phyloP scores from a whole-genome alignment of 495 filamentous ascomycete genomes.

The Neurospora sp. region DNA sequence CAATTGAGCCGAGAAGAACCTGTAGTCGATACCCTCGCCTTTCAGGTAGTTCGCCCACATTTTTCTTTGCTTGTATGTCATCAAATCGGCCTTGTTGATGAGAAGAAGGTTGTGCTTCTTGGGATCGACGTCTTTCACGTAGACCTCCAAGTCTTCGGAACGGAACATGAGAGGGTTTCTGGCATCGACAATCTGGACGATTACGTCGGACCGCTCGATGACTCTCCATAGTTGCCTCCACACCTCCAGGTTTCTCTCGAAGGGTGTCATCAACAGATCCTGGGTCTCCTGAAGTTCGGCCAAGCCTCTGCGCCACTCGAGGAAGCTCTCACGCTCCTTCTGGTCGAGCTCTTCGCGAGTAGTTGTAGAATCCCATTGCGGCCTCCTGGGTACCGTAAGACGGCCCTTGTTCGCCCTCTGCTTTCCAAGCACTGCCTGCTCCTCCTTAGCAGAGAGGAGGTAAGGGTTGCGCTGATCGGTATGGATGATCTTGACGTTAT shows the following conservation, averaged over 20 bases:
- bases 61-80: slow-evolving; percentile 77
- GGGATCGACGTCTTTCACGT: slow-evolving; percentile 84
- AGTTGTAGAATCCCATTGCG: slow-evolving; percentile 76
- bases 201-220: slow-evolving; percentile 88
- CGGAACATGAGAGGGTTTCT: slow-evolving; percentile 90
- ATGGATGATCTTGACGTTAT: slow-evolving; percentile 97
- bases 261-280: slow-evolving; percentile 95
- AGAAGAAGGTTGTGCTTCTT: slow-evolving; percentile 86
- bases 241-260: slow-evolving; percentile 95
- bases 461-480: slow-evolving; percentile 91
- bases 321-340: slow-evolving; percentile 67
- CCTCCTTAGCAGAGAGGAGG: slow-evolving; percentile 78
- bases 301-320: slow-evolving; percentile 83
- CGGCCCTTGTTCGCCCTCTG: slow-evolving; percentile 66
- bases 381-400: slow-evolving; percentile 83
- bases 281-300: slow-evolving; percentile 88
- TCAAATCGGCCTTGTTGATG: slow-evolving; percentile 99
- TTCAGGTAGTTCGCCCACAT: slow-evolving; percentile 87
- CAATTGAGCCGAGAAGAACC: slow-evolving; percentile 89
- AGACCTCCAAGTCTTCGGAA: slow-evolving; percentile 84
- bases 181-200: slow-evolving; percentile 98
- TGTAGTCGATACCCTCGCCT: slow-evolving; percentile 69
- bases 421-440: slow-evolving; percentile 65
- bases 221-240: slow-evolving; percentile 99
- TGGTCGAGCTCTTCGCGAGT: slow-evolving; percentile 72